phyloP scores from a whole-genome alignment of 2,329 filamentous ascomycete species.

The Epichloe hybrida region DNA sequence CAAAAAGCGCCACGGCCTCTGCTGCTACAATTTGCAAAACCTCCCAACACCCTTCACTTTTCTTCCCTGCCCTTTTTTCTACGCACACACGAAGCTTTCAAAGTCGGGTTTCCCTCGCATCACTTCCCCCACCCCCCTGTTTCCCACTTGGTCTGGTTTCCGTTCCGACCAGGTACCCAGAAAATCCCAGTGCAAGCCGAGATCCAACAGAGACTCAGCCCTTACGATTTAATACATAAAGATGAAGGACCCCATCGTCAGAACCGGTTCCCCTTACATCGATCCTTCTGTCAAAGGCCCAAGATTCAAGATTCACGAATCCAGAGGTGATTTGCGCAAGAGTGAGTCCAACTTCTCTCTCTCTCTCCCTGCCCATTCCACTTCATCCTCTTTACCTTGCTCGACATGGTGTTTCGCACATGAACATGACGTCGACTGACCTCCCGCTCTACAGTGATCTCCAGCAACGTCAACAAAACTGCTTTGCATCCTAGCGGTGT shows the following conservation, averaged over 20 bases:
- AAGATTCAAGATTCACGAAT: slow-evolving; percentile 23
- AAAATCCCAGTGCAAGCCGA: slow-evolving; percentile 5
- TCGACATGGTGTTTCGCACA: too few relatives aligned
- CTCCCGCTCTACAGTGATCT: slow-evolving; percentile 30
- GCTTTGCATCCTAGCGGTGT: slow-evolving; percentile 83
- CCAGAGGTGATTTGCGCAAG: slow-evolving; percentile 26
- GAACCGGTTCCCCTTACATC: slow-evolving; percentile 24
- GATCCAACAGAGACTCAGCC: slow-evolving; percentile 4
- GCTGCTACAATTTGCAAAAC: background rate
- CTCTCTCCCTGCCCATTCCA: background rate
- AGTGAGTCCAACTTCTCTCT: slow-evolving; percentile 21
- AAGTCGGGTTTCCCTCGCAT: slow-evolving; percentile 1
- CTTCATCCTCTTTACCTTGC: background rate
- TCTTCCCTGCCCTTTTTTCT: background rate
- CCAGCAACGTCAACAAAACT: slow-evolving; percentile 72
- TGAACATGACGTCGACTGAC: background rate
- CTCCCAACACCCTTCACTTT: background rate
- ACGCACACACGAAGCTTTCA: background rate
- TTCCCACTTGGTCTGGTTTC: slow-evolving; percentile 2
- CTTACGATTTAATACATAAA: slow-evolving; percentile 23
- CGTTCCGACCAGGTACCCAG: slow-evolving; percentile 5
- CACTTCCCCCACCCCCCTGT: slow-evolving; percentile 5
- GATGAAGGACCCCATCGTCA: slow-evolving; percentile 27
- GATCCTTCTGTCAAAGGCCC: slow-evolving; percentile 27
- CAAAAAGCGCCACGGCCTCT: slow-evolving; percentile 3